phyloP scores from a whole-genome alignment of 176 grass and related monocot genomes.

The Oryza glumipatula region DNA sequence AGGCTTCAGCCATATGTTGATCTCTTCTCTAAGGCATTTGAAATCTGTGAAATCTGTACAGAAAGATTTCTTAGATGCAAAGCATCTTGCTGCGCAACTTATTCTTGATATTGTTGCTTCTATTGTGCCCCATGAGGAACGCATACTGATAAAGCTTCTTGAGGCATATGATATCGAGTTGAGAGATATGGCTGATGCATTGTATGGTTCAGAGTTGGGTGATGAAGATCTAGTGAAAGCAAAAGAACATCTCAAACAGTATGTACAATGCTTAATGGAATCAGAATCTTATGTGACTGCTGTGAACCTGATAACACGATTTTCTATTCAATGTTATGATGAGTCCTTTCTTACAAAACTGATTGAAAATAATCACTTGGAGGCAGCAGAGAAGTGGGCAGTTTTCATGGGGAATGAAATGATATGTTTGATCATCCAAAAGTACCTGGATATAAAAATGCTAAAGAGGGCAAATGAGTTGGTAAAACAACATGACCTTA shows the following conservation, averaged over 20 bases:
- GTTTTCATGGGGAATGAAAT: slow-evolving; percentile 74
- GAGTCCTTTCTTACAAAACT: slow-evolving; percentile 69
- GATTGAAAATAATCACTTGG: slow-evolving; percentile 69
- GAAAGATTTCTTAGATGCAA: slow-evolving; percentile 82
- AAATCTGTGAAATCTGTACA: slow-evolving; percentile 53
- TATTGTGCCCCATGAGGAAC: slow-evolving; percentile 71
- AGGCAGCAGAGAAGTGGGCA: slow-evolving; percentile 79
- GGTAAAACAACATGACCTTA: slow-evolving; percentile 78
- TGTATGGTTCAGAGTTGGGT: slow-evolving; percentile 59
- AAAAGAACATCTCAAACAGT: slow-evolving; percentile 53
- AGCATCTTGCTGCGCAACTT: slow-evolving; percentile 58
- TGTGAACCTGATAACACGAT: slow-evolving; percentile 71
- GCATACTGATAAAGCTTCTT: slow-evolving; percentile 86
- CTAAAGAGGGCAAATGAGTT: slow-evolving; percentile 83
- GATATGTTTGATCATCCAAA: slow-evolving; percentile 72
- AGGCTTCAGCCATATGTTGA: slow-evolving; percentile 92
- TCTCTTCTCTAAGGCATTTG: slow-evolving; percentile 74
- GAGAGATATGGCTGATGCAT: slow-evolving; percentile 68
- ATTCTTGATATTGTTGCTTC: slow-evolving; percentile 69
- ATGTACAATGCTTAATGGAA: slow-evolving; percentile 54
- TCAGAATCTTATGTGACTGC: slow-evolving; percentile 74
- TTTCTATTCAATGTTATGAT: slow-evolving; percentile 63
- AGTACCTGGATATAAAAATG: slow-evolving; percentile 77
- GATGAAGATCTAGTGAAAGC: slow-evolving; percentile 49
- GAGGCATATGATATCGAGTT: slow-evolving; percentile 82